Base-by-base conservation (phyloP, 2,329 filamentous ascomycete genomes). In the Cercospora beticola region DNA sequence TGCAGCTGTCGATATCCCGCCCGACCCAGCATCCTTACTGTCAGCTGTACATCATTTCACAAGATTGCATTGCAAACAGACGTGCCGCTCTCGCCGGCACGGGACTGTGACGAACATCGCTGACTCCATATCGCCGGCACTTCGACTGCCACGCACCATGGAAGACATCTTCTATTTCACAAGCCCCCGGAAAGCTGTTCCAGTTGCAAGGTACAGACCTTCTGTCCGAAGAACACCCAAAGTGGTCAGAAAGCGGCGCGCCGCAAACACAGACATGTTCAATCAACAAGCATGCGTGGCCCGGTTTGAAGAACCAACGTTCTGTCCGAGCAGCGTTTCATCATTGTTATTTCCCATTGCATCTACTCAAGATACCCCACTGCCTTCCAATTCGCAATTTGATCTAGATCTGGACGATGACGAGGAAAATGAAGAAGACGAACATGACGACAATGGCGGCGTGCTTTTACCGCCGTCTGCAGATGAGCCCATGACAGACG, bases 91-190 rank as follows among this genome's bases (percentile, higher is more conserved):
- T 21, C 33, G 56, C 54, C 59, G 49, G 65, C 56, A 67, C 56
- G 43, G 60, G 65, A 54, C 49, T 31, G 59, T 54, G 26, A 46
- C 46, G 54, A 65, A 33, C 54, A 40, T 31, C 31, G 40, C 60
- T 63, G 59, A 62, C 30, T 36, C 46, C 64, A 58, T 68, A 49
- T 21, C 57, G 21, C 40, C 64, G 54, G 16, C 49, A 23, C n/a
- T 23, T 62, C 14, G 30, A 16, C 26, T 58, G 21, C 54, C 26
- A 33, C 54, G 26, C 54, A 64, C 40, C 49, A 74, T 73, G 71
- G 70, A 62, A 28, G 70, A 72, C 62, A 71, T 77, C 62, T 75
- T 75, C 67, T 73, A 74, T 64, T 76, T 75, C 66, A 72, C 65
- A 63, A 74, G 73, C 62, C 72, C 72, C 40, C 62, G 52, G 5